Conservation (phyloP, 2,329 filamentous ascomycete genomes). For the Aspergillus melleus region DNA sequence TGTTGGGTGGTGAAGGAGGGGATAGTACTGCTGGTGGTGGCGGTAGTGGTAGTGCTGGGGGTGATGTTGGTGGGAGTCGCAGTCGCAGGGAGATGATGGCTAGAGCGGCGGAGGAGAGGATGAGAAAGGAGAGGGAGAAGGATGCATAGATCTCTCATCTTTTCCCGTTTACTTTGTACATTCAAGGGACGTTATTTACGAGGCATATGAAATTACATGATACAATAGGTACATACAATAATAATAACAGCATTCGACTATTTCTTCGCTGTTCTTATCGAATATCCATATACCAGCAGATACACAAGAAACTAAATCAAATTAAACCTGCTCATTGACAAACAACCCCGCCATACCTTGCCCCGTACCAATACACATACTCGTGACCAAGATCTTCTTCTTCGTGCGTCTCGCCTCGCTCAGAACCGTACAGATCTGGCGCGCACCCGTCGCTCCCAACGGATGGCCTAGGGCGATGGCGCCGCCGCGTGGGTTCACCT, state of each 20-base stretch:
- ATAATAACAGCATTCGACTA: not conserved
- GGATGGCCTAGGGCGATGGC: slow-evolving; percentile 93
- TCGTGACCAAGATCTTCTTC: slow-evolving; percentile 89
- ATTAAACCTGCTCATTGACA: slow-evolving; percentile 60
- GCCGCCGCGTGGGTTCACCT: slow-evolving; percentile 90
- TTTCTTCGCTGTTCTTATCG: not conserved
- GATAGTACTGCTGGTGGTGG: too few species aligned
- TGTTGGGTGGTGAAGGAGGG: slow-evolving; percentile 61
- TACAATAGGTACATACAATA: not conserved
- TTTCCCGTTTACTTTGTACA: too few species aligned
- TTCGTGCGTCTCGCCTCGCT: slow-evolving; percentile 80
- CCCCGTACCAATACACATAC: slow-evolving; percentile 77
- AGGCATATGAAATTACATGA: not conserved
- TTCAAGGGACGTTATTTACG: slow-evolving; percentile 1
- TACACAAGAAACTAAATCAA: too few species aligned
- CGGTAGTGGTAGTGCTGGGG: slow-evolving; percentile 49
- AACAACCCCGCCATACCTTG: slow-evolving; percentile 68
- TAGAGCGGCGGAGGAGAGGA: slow-evolving; percentile 68
- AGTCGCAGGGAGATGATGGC: slow-evolving; percentile 75
- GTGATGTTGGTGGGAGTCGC: slow-evolving; percentile 41
- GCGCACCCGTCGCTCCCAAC: slow-evolving; percentile 81
- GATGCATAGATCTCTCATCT: slow-evolving; percentile 29
- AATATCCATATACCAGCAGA: too few species aligned
- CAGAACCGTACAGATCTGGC: slow-evolving; percentile 88
- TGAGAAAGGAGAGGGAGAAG: slow-evolving; percentile 52